Conservation (phyloP, 805 yeast species). For the Kodamaea hsintzibuensis region DNA sequence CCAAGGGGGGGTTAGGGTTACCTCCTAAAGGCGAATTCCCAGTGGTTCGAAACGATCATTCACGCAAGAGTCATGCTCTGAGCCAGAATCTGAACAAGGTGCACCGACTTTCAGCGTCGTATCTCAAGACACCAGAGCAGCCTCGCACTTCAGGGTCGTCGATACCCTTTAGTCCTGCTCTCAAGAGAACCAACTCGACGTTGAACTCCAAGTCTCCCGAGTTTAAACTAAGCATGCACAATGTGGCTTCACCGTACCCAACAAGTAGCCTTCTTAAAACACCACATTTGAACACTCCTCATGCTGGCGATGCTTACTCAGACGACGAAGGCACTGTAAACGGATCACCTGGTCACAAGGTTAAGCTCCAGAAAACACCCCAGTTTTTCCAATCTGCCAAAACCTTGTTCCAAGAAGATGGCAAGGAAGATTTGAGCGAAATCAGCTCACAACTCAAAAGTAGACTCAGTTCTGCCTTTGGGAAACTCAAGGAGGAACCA, state of each 20-base stretch:
- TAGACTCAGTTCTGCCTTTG: conserved; percentile 40
- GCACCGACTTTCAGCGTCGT: conserved; percentile 29
- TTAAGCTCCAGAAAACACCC: conserved; percentile 40
- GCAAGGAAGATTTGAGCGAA: conserved; percentile 36
- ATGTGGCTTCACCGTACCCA: conserved; percentile 29
- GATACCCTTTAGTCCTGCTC: conserved; percentile 41
- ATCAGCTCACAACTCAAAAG: conserved; percentile 40
- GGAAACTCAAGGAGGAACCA: conserved; percentile 33
- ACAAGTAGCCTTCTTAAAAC: conserved; percentile 2
- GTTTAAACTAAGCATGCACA: conserved; percentile 24
- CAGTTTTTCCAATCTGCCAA: conserved; percentile 42
- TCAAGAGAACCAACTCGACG: conserved; percentile 31
- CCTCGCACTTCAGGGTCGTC: background rate
- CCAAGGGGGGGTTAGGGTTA: conserved; percentile 23
- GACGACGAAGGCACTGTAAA: conserved; percentile 6
- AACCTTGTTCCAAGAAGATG: conserved; percentile 35
- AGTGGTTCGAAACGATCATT: background rate
- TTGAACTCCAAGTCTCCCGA: conserved; percentile 33
- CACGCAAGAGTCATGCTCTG: background rate
- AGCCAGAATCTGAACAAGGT: conserved; percentile 7
- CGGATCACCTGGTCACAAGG: conserved; percentile 7
- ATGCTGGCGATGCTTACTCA: background rate
- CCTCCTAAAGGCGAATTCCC: conserved; percentile 22
- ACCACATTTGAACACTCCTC: conserved; percentile 12
- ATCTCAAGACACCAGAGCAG: conserved; percentile 41